These are phyloP conservation scores for Backusella mclennaniae DNA, from an alignment of 192 early-diverging fungal species.

Conservation along the genomic window DNA sequence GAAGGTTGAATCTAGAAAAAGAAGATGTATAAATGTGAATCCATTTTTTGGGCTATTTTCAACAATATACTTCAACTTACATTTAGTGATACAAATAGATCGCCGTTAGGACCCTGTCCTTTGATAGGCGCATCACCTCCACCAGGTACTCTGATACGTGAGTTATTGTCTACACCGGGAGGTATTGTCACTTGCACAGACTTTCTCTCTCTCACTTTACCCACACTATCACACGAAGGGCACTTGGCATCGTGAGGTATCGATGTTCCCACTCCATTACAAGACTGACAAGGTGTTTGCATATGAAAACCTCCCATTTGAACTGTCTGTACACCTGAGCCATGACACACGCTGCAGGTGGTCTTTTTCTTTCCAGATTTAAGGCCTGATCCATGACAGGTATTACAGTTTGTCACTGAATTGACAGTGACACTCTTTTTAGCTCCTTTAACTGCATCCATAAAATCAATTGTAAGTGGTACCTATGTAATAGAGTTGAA, in stretches of 20 bases:
- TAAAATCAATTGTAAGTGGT: slow-evolving; percentile 73
- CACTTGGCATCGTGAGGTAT: slow-evolving; percentile 71
- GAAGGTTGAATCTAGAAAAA: slow-evolving; percentile 47
- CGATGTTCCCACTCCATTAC: slow-evolving; percentile 79
- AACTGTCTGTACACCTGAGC: slow-evolving; percentile 81
- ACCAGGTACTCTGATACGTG: slow-evolving; percentile 71
- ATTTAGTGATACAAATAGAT: slow-evolving; percentile 78
- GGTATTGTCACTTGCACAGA: slow-evolving; percentile 79
- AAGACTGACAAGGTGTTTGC: slow-evolving; percentile 77
- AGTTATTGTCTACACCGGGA: slow-evolving; percentile 82
- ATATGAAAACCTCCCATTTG: slow-evolving; percentile 89
- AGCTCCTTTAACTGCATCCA: slow-evolving; percentile 87
- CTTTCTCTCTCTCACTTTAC: slow-evolving; percentile 69
- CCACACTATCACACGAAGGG: slow-evolving; percentile 75
- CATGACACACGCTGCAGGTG: slow-evolving; percentile 75
- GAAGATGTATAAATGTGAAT: not conserved
- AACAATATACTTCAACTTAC: slow-evolving; percentile 36
- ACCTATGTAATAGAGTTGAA: slow-evolving; percentile 11
- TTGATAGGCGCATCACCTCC: slow-evolving; percentile 82
- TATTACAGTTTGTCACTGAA: slow-evolving; percentile 67
- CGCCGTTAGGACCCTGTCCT: slow-evolving; percentile 73
- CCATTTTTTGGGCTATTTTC: not conserved
- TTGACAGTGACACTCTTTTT: slow-evolving; percentile 66
- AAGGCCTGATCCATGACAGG: slow-evolving; percentile 81
- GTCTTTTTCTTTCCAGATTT: slow-evolving; percentile 72